Conservation (phyloP, 2,329 filamentous ascomycete genomes). For the Aspergillus sergii region DNA sequence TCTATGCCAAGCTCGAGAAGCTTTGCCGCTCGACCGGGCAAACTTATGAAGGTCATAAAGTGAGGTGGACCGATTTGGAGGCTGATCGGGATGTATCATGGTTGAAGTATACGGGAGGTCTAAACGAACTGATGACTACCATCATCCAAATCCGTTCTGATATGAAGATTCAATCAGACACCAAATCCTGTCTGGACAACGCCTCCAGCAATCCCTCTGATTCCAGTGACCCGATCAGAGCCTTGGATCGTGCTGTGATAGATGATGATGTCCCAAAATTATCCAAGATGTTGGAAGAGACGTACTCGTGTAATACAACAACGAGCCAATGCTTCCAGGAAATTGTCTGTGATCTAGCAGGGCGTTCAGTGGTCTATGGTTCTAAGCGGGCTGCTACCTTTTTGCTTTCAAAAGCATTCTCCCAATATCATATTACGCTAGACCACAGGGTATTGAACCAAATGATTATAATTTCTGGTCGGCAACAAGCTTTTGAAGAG, state of each 20-base stretch:
- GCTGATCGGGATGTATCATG: neutral
- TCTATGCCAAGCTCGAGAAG: slow-evolving; percentile 12
- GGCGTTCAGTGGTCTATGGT: neutral
- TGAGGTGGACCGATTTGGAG: neutral
- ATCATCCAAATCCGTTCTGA: neutral
- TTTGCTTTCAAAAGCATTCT: slow-evolving; percentile 8
- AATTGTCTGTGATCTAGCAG: slow-evolving; percentile 3
- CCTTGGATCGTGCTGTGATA: neutral
- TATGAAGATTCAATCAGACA: neutral
- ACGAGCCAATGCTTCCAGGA: neutral
- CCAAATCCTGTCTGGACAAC: neutral
- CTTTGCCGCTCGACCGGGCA: neutral
- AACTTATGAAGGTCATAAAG: neutral
- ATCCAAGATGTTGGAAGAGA: neutral
- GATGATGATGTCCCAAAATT: neutral
- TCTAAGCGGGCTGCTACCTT: neutral
- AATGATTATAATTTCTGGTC: slow-evolving; percentile 6
- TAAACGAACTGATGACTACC: neutral
- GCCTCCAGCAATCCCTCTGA: fast-evolving
- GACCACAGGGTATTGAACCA: slow-evolving; percentile 6
- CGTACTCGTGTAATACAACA: neutral
- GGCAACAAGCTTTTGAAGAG: neutral
- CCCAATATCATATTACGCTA: neutral
- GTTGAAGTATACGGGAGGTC: neutral
- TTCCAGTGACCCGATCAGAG: neutral